phyloP scores from a whole-genome alignment of 208 protist genomes.

The Trypanosoma melophagium region DNA sequence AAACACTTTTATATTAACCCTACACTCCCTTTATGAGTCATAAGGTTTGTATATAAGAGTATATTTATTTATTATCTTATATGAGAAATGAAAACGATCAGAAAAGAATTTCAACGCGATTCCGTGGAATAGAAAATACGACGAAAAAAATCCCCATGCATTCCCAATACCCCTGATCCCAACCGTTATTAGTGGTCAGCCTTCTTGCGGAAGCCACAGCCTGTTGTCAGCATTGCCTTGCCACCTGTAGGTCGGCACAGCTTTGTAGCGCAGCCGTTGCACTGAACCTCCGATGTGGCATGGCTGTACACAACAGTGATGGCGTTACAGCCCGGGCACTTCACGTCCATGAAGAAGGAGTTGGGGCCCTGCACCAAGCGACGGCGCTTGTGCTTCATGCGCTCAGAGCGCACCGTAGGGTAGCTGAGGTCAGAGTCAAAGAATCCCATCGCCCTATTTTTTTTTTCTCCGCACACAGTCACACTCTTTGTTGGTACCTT shows the following conservation, averaged over 20 bases:
- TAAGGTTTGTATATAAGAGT: no score
- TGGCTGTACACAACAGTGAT: conserved; percentile 98
- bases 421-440: conserved; percentile 97
- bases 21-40: no score
- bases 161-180: no score
- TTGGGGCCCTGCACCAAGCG: conserved; percentile 98
- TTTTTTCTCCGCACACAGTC: no score
- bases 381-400: conserved; percentile 98
- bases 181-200: conserved; percentile 92
- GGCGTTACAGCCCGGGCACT: conserved; percentile 96
- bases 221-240: conserved; percentile 95
- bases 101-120: conserved; percentile 1
- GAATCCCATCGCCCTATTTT: no score
- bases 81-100: no score
- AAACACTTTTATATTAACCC: no score
- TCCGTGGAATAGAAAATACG: not conserved
- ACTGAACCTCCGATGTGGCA: conserved; percentile 96
- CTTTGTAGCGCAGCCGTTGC: conserved; percentile 94
- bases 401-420: conserved; percentile 94
- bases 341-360: conserved; percentile 99
- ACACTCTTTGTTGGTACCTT: no score
- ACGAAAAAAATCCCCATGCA: no score
- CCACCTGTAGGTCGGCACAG: conserved; percentile 98
- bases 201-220: conserved; percentile 96
- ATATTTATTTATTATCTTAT: no score